Base-by-base conservation (phyloP, 2,329 filamentous ascomycete species). In the Colletotrichum filicis region DNA sequence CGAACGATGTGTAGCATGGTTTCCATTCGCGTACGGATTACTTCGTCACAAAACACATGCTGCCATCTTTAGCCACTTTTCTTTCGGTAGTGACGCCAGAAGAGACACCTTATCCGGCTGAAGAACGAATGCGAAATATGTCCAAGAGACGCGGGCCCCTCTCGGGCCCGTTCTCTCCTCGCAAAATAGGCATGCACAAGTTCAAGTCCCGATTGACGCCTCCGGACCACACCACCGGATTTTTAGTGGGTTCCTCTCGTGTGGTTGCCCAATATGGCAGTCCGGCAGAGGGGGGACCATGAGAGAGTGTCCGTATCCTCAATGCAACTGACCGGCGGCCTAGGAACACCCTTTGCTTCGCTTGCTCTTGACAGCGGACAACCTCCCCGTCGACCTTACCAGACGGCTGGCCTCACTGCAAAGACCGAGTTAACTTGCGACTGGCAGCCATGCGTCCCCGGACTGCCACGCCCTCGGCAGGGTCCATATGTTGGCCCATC, bases 221-320 rank as follows among this genome's bases (percentile, higher is more conserved):
- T 60, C 70, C 70, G 70, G 70, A 53, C 32, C 52, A 60, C 60
- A 70, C 55, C 46, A n/a, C 70, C 70, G 66, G 32, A 30, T 26
- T 22, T 22, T 35, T 30, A 52, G 70, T 32, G 56, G 66, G 35
- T 24, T 49, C 19, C 26, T 63, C 46, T 61, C 60, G 19, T 55
- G 26, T 19, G 58, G 46, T 70, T 73, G 32, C 60, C 70, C 60
- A 61, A 73, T 35, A 35, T 53, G 60, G 70, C 46, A 65, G 60
- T 73, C 55, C 56, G 55, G 55, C 46, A 28, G 59, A 70, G 60
- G 56, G 59, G 46, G 19, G 7, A 49, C 42, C 16, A 58, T 14
- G 37, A 49, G 28, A 26, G 61, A n/a, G 46, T 53, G 28, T 55
- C 60, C 60, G 24, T 19, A 61, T 56, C 1, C 11, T 65, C 16